Percentiles rank a stretch among this genome's conserved stretches.
Conservation (phyloP, 169 alveolate species). For the Plasmodium fragile region DNA sequence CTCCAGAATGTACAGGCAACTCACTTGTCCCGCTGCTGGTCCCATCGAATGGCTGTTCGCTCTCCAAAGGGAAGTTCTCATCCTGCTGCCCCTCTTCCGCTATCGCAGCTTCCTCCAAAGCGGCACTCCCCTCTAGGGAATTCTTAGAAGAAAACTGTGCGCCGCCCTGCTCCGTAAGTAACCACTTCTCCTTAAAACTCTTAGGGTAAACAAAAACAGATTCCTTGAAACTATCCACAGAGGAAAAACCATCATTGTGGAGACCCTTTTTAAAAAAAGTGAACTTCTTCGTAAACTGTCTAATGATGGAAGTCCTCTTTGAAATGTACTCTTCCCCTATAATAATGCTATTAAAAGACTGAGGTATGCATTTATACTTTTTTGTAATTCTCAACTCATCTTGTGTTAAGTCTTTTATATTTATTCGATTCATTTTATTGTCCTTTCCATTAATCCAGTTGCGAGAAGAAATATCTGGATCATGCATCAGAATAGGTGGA, state of each 20-base stretch:
- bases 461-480: conserved; percentile 16
- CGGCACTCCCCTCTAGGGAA: background rate
- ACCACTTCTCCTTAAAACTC: background rate
- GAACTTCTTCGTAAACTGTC: conserved; percentile 25
- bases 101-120: background rate
- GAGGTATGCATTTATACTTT: conserved; percentile 9
- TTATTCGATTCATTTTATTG: conserved; percentile 18
- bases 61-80: background rate
- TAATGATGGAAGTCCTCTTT: conserved; percentile 24
- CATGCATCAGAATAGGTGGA: conserved; percentile 62
- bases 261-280: conserved; percentile 36
- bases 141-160: background rate
- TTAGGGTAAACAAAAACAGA: background rate
- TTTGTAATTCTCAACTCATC: conserved; percentile 32
- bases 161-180: background rate
- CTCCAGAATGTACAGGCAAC: background rate
- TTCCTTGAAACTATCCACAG: background rate
- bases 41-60: background rate
- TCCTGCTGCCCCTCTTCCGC: background rate
- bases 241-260: background rate
- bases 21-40: background rate
- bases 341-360: conserved; percentile 32
- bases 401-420: conserved; percentile 35
- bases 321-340: conserved; percentile 7
- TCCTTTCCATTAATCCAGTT: conserved; percentile 51